These are phyloP conservation scores for Lithocarpus polystachyus DNA, from an alignment of 306 rosid species.

Conservation along the genomic window DNA sequence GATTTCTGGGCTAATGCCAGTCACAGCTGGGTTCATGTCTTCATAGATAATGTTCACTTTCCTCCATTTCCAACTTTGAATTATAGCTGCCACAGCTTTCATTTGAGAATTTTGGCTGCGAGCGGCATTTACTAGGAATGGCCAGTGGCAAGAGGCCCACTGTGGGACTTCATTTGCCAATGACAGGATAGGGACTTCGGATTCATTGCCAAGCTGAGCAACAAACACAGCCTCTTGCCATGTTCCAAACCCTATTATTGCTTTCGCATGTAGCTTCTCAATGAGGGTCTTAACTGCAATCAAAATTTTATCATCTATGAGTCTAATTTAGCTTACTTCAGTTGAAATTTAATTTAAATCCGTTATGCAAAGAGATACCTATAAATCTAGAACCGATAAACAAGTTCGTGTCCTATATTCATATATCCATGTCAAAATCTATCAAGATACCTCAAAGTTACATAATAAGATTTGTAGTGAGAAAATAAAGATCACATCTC, in stretches of 20 bases:
- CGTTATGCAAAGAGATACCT: no score
- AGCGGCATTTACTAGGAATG: conserved; percentile 14
- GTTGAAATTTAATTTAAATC: background rate
- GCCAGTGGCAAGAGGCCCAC: background rate
- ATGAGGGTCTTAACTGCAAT: conserved; percentile 15
- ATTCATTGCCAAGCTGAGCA: conserved; percentile 2
- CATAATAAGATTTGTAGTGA: no score
- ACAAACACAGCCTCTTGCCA: background rate
- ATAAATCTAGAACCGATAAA: no score
- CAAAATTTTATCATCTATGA: background rate
- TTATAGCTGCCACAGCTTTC: conserved; percentile 22
- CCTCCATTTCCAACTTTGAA: conserved; percentile 17
- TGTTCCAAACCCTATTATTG: conserved; percentile 9
- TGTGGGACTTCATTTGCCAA: conserved; percentile 8
- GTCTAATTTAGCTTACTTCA: background rate
- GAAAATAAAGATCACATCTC: no score
- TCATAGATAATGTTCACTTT: conserved; percentile 24
- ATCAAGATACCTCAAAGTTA: no score
- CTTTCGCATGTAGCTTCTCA: background rate
- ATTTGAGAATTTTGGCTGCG: conserved; percentile 5
- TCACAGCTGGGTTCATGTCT: conserved; percentile 1
- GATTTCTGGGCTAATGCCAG: background rate
- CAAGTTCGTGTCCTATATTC: no score
- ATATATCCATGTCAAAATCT: no score
- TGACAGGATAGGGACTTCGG: conserved; percentile 8